Base-by-base conservation (phyloP, 768 basidiomycete species). In the Rhizopogon rudus region DNA sequence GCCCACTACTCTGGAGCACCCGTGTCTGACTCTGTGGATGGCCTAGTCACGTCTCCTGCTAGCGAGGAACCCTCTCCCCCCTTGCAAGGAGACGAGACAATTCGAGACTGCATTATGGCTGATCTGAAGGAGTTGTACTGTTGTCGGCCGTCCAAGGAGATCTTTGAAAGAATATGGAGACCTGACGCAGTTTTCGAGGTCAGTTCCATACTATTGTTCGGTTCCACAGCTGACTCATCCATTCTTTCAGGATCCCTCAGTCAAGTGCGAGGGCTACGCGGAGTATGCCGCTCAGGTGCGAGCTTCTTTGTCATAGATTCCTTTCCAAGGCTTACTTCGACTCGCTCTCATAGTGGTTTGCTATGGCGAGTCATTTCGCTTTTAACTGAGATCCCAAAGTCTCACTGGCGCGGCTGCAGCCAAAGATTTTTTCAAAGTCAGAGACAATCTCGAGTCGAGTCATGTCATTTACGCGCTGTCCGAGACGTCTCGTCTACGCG, bases 101-200 rank as follows among this genome's bases (percentile, higher is more conserved):
- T 74, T 49, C 83, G 81, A 60, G 62, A 70, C 45, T 72, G 73
- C n/a, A 73, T 85, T 2, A 58, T 87, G 56, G 71, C 74, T n/a
- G 85, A 86, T 60, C 60, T 87, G 33, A 75, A 75, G 14, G 81
- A 84, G 64, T 66, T 87, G 28, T 87, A 79, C 59, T 77, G 78
- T 43, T 77, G 77, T 57, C 65, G 77, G n/a, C 79, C 83, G 3
- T 80, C 78, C 0, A 55, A 67, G 40, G 78, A 81, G 50, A 78
- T 83, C 31, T 75, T 87, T 42, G 71, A 78, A 53, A 70, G 78
- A 40, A 73, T 77, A 10, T 87, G 82, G 80, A 67, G 66, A 41
- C 69, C 66, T 53, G 81, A 86, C 60, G 83, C 83, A 0, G 69
- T 68, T 5, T 83, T 83, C 54, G 83, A 86, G 74, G 83, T 39